phyloP scores from a whole-genome alignment of 2,329 filamentous ascomycete genomes.

The Colletotrichum sp. region DNA sequence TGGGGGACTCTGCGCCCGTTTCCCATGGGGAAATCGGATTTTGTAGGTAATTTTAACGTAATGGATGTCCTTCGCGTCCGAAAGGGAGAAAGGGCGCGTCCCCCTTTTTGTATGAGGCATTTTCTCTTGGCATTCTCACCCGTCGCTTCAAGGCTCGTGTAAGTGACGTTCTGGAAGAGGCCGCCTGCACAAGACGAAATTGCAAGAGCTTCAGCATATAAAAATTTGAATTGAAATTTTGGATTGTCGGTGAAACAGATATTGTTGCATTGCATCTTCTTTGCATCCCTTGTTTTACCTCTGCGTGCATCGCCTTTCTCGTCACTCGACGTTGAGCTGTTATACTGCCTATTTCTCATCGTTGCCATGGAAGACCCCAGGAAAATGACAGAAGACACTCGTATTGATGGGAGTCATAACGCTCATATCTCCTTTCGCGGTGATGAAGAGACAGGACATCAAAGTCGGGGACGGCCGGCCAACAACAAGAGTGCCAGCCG shows the following conservation, averaged over 20 bases:
- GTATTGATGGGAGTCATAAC: rapidly evolving
- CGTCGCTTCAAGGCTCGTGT: not conserved
- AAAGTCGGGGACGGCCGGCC: not conserved
- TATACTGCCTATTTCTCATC: not conserved
- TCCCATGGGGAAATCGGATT: not conserved
- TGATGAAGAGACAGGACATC: not conserved
- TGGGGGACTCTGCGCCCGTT: not conserved
- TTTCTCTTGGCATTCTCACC: slow-evolving; percentile 2
- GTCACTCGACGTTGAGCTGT: not conserved
- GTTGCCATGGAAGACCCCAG: rapidly evolving
- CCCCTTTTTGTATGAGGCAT: slow-evolving; percentile 10
- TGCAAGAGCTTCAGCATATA: not conserved
- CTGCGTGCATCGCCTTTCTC: not conserved
- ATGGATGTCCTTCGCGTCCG: not conserved
- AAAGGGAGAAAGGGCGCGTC: not conserved
- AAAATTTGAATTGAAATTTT: not conserved
- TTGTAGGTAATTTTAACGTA: slow-evolving; percentile 15
- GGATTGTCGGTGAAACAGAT: not conserved
- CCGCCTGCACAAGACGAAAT: not conserved
- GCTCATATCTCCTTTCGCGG: not conserved
- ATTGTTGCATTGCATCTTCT: not conserved
- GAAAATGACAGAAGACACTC: not conserved
- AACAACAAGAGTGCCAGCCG: not conserved
- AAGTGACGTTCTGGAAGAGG: not conserved
- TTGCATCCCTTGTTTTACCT: not conserved